Conservation (phyloP, 257 asterid species). For the Solanum bulbocastanum region DNA sequence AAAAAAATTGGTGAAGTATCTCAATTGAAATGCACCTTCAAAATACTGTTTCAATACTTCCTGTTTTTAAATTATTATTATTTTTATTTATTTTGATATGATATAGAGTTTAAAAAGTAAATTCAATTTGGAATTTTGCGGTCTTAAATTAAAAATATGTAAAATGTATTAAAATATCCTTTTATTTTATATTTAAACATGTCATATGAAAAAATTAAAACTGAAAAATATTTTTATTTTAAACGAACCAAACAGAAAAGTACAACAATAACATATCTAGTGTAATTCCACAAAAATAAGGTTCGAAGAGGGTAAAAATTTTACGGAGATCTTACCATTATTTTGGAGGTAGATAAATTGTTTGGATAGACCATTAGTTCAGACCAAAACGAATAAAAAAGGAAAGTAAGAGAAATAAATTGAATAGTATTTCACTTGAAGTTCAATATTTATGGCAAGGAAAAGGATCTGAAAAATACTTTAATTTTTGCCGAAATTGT, state of each 20-base stretch:
- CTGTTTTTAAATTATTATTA: not conserved
- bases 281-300: too few species aligned
- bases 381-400: not conserved
- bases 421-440: not conserved
- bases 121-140: too few species aligned
- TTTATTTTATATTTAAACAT: too few species aligned
- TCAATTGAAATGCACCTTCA: not conserved
- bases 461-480: too few species aligned
- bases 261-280: too few species aligned
- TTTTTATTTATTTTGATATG: not conserved
- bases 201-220: not conserved
- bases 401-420: not conserved
- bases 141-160: too few species aligned
- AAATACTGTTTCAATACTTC: not conserved
- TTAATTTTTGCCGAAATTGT: too few species aligned
- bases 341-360: not conserved
- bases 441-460: not conserved
- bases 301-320: not conserved
- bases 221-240: too few species aligned
- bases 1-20: not conserved
- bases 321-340: not conserved
- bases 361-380: not conserved
- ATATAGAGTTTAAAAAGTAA: too few species aligned
- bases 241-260: too few species aligned
- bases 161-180: too few species aligned